Base-by-base conservation (phyloP, 768 basidiomycete species). In the Termitomyces sp. region DNA sequence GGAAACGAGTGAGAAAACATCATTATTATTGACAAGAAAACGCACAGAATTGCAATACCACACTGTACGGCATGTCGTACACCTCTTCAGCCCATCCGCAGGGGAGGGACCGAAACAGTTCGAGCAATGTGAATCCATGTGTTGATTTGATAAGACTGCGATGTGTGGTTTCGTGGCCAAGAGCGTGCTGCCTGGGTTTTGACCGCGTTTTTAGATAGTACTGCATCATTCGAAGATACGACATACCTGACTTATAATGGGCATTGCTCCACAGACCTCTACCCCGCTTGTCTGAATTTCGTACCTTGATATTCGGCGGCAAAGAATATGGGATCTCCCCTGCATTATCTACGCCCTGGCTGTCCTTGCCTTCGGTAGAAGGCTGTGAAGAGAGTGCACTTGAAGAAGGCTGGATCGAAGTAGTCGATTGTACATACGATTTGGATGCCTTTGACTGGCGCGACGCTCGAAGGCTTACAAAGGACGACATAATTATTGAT, bases 41-140 rank as follows among this genome's bases (percentile, higher is more conserved):
- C 86, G 37, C 65, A 93, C 91, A 16, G 74, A 59, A 53, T 86
- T 79, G 66, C 96, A 98, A 64, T 98, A 98, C 64, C 81, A 78
- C 1, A 91, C 66, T 0, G 73, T 70, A 48, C 79, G 80, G 67
- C 96, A 98, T 5, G 74, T 76, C 0, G 86, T 82, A 68, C 96
- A 98, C 48, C 89, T 76, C 65, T 82, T 86, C 56, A 94, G 66
- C 0, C 73, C 68, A 19, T 66, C 56, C 0, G 69, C 28, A 1
- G 70, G 60, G 12, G 77, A 68, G 1, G 75, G 64, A 0, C 71
- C 72, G 41, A 79, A 76, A 63, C 94, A 97, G 6, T 76, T 76
- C 1, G 90, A 88, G 63, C 94, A 97, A 66, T 86, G 76, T 1
- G 72, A 70, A 12, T 77, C 71, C 10, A 97, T 73, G 60, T 83